These are phyloP conservation scores for Fragaria ananassa DNA, from an alignment of 306 rosid genomes.

Conservation along the genomic window DNA sequence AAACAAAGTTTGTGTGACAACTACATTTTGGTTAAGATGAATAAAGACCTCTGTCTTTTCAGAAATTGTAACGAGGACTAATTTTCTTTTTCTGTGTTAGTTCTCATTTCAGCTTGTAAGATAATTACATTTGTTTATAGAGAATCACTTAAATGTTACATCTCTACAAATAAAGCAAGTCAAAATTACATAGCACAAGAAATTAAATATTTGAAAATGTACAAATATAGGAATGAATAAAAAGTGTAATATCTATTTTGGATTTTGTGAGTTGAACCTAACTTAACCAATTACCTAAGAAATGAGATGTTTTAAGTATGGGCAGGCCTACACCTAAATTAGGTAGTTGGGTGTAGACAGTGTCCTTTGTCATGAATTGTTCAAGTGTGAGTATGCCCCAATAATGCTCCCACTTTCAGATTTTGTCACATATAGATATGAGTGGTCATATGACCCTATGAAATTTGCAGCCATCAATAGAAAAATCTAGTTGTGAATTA, in stretches of 20 bases:
- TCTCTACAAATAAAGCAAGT: background rate
- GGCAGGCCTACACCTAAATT: background rate
- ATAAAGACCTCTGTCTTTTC: background rate
- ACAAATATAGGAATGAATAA: too few relatives aligned
- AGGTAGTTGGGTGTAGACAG: background rate
- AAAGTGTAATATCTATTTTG: too few relatives aligned
- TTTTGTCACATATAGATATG: background rate
- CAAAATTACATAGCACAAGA: background rate
- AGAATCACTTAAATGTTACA: background rate
- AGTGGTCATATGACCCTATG: background rate
- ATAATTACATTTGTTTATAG: too few relatives aligned
- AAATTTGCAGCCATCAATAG: background rate
- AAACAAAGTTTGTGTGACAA: background rate
- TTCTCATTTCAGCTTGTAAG: background rate
- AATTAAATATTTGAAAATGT: too few relatives aligned
- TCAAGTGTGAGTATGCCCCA: background rate
- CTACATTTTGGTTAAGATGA: background rate
- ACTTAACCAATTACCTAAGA: background rate
- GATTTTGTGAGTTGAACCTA: too few relatives aligned
- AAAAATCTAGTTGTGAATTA: background rate
- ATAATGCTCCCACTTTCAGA: background rate
- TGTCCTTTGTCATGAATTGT: background rate
- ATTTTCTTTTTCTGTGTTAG: background rate
- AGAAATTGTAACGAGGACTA: rapidly evolving
- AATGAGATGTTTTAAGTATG: background rate